Evolutionary conservation across 441 rosid genomes (phyloP).

Genomic region (Hypseocharis bilobata): DNA sequence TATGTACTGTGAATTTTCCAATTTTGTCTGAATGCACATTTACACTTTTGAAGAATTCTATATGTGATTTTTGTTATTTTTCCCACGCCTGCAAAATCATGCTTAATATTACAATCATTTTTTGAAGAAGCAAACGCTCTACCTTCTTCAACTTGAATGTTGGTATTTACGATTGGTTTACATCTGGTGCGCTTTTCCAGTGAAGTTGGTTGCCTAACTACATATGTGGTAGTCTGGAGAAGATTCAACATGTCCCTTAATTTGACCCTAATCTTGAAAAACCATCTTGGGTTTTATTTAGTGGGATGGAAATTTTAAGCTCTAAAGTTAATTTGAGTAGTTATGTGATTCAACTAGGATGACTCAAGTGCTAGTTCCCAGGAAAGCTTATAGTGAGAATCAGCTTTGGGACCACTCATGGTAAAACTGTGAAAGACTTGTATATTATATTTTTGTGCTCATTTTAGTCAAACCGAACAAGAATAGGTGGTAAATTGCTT

Average conservation of each 20-base stretch:
- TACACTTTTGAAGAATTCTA: not conserved
- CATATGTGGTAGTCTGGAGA: not conserved
- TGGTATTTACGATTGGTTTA: not conserved
- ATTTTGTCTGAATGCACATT: too few species aligned
- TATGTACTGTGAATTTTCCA: not conserved
- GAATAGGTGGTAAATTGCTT: not conserved
- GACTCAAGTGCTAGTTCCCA: not conserved
- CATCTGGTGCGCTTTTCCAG: not conserved
- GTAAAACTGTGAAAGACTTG: not conserved
- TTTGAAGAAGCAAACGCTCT: not conserved
- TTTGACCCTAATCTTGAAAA: not conserved
- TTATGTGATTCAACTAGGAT: not conserved
- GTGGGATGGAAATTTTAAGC: not conserved
- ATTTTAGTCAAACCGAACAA: not conserved
- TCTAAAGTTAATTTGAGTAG: not conserved
- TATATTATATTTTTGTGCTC: not conserved
- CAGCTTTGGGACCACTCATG: not conserved
- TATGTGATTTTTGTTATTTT: not conserved
- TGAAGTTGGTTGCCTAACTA: not conserved
- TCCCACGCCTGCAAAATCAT: not conserved
- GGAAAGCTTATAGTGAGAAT: not conserved
- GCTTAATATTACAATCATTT: not conserved
- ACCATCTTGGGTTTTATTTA: not conserved
- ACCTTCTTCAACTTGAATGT: not conserved
- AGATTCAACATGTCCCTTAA: not conserved